Percentiles rank a stretch among this genome's conserved stretches.
Conservation (phyloP, 208 protist species). For the Strigomonas culicis region DNA sequence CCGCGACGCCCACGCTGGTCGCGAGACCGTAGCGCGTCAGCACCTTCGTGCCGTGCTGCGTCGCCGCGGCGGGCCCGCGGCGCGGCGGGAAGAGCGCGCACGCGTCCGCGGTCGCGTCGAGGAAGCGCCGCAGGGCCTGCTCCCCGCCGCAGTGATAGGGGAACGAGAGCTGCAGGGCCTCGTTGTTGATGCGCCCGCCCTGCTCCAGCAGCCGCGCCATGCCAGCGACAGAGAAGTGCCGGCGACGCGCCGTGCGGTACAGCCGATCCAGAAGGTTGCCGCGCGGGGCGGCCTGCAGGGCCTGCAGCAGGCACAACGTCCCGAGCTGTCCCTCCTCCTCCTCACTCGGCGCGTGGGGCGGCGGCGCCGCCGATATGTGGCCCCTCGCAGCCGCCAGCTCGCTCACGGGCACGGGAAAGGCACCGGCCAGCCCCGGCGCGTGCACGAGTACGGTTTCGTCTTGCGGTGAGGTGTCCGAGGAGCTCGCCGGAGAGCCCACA, state of each 20-base stretch:
- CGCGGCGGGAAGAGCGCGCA: constrained; percentile 22
- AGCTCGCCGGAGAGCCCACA: constrained; percentile 22
- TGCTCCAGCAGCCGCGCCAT: constrained; percentile 32
- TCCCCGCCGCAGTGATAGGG: constrained; percentile 74
- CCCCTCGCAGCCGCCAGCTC: constrained; percentile 35
- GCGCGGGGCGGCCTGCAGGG: constrained; percentile 19
- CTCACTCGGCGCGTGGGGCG: background rate
- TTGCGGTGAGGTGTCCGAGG: background rate
- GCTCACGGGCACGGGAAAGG: constrained; percentile 38
- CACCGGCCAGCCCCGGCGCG: constrained; percentile 67
- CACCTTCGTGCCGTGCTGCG: constrained; percentile 64
- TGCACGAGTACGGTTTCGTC: constrained; percentile 37
- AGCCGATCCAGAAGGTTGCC: constrained; percentile 35
- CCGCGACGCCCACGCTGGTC: constrained; percentile 54
- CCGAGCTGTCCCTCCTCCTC: constrained; percentile 23
- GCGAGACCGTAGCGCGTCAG: constrained; percentile 76
- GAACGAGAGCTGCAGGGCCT: constrained; percentile 57
- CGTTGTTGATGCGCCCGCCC: constrained; percentile 38
- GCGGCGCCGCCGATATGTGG: constrained; percentile 11
- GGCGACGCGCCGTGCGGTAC: constrained; percentile 40
- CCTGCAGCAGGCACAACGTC: constrained; percentile 55
- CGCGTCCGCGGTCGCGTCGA: constrained; percentile 61
- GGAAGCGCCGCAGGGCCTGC: constrained; percentile 68
- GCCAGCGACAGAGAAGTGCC: constrained; percentile 52
- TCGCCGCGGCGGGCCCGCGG: constrained; percentile 21